Conservation (phyloP, 208 protist genomes). For the Trichomonas vaginalis region DNA sequence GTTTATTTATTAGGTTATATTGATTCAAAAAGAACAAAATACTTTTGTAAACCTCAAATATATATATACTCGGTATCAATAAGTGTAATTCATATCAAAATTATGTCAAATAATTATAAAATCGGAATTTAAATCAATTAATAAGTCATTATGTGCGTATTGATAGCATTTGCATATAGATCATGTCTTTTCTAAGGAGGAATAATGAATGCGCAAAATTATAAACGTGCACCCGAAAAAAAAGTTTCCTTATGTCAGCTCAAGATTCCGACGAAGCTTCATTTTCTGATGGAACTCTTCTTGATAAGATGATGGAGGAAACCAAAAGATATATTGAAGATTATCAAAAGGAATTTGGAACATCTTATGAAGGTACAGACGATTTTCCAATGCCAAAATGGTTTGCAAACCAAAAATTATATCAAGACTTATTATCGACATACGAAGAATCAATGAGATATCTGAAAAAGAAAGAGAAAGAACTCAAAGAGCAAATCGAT, state of each 20-base stretch:
- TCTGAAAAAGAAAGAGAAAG: not conserved
- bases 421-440: not conserved
- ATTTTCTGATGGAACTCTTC: not conserved
- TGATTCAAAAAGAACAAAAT: too few species aligned
- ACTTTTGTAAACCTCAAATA: too few species aligned
- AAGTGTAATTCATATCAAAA: too few species aligned
- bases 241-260: not conserved
- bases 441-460: not conserved
- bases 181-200: too few species aligned
- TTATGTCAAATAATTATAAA: too few species aligned
- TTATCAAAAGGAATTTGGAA: not conserved
- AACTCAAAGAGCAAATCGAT: not conserved
- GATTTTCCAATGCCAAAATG: not conserved
- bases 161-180: too few species aligned
- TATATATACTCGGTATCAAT: too few species aligned
- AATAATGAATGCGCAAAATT: too few species aligned
- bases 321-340: not conserved
- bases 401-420: not conserved
- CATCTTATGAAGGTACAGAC: not conserved
- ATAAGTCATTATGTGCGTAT: too few species aligned
- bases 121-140: too few species aligned
- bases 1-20: too few species aligned
- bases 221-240: too few species aligned
- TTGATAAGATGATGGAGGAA: not conserved
- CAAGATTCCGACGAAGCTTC: not conserved